Evolutionary conservation across 1,139 yeast genomes (phyloP).

Genomic region (Candida tetrigidarum): DNA sequence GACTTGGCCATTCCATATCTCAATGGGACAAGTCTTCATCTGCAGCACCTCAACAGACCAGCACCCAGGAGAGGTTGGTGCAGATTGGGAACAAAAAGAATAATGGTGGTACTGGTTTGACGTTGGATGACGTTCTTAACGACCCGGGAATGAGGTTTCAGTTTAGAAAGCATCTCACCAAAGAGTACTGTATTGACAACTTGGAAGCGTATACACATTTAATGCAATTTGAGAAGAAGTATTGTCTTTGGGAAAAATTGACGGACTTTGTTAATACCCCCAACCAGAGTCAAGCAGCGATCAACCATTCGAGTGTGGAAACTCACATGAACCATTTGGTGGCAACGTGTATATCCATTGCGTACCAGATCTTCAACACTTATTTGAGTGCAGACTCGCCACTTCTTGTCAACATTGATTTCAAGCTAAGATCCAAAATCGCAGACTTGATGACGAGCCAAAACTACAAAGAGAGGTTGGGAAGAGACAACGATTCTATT

Average conservation of each 20-base stretch:
- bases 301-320: not conserved
- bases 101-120: slow-evolving; percentile 6
- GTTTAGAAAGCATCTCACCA: slow-evolving; percentile 65
- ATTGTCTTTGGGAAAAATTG: slow-evolving; percentile 21
- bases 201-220: slow-evolving; percentile 70
- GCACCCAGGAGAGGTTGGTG: not conserved
- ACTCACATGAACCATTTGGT: slow-evolving; percentile 36
- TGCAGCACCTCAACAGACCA: not conserved
- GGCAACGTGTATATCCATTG: slow-evolving; percentile 52
- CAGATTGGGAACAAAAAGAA: not conserved
- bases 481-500: slow-evolving; percentile 5
- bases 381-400: slow-evolving; percentile 76
- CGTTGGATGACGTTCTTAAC: slow-evolving; percentile 52
- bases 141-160: slow-evolving; percentile 83
- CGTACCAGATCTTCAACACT: slow-evolving; percentile 67
- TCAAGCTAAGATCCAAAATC: slow-evolving; percentile 53
- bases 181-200: slow-evolving; percentile 75
- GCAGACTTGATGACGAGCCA: slow-evolving; percentile 41
- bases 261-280: not conserved
- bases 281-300: not conserved
- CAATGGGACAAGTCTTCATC: slow-evolving; percentile 14
- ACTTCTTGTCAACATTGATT: slow-evolving; percentile 72
- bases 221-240: slow-evolving; percentile 37
- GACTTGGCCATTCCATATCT: slow-evolving; percentile 14
- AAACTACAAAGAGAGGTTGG: not conserved